These are phyloP conservation scores for Mimosa bimucronata DNA, from an alignment of 306 rosid species.

Conservation along the genomic window DNA sequence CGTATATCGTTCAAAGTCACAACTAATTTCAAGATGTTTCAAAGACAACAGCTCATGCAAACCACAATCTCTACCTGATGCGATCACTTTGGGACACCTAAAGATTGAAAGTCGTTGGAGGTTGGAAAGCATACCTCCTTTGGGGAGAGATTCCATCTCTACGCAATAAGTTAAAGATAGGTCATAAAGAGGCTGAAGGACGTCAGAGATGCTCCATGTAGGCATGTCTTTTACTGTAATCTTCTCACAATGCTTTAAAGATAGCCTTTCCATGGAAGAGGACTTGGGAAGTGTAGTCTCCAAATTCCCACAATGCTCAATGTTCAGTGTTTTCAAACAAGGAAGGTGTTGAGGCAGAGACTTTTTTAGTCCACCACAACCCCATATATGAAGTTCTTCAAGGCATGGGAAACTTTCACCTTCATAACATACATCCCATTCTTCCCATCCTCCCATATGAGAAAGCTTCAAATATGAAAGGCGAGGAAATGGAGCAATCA, in stretches of 20 bases:
- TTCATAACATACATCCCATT: not conserved
- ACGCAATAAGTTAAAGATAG: no score
- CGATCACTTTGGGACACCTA: slow-evolving; percentile 15
- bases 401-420: slow-evolving; percentile 5
- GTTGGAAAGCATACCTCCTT: not conserved
- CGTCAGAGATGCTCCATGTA: not conserved
- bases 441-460: not conserved
- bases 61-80: slow-evolving; percentile 29
- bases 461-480: not conserved
- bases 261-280: not conserved
- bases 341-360: slow-evolving; percentile 16
- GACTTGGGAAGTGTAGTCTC: not conserved
- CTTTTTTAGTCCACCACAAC: not conserved
- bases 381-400: not conserved
- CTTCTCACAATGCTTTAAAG: not conserved
- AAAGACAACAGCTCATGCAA: slow-evolving; percentile 25
- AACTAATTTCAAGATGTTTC: not conserved
- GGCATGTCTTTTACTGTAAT: not conserved
- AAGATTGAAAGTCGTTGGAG: not conserved
- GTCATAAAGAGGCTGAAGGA: not conserved
- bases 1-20: not conserved
- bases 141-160: no score
- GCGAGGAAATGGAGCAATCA: not conserved
- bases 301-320: not conserved
- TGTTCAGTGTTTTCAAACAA: not conserved